A percentile compares a stretch with the other conserved stretches of the same genome.
These are phyloP conservation scores for Ceratocystis smalleyi DNA, from an alignment of 2,329 filamentous ascomycete genomes.

Conservation along the genomic window DNA sequence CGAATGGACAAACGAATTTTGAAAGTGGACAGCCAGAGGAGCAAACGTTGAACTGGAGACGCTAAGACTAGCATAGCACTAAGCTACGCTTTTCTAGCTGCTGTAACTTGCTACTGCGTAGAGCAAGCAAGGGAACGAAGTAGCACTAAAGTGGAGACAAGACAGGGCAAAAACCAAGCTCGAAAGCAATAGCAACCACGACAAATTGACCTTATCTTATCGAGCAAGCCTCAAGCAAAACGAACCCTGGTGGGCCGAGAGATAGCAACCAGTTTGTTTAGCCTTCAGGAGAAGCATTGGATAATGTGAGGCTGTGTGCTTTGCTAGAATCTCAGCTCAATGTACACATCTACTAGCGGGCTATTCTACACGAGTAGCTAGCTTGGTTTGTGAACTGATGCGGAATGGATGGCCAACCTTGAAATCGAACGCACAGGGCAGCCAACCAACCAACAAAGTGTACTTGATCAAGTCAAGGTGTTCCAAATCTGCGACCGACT, in stretches of 20 bases:
- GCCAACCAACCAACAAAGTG: background rate
- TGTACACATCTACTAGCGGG: background rate
- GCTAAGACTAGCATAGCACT: background rate
- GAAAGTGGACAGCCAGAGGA: background rate
- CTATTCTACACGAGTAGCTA: background rate
- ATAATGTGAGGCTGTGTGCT: background rate
- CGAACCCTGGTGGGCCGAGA: background rate
- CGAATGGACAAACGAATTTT: background rate
- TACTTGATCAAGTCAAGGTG: background rate
- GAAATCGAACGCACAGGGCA: background rate
- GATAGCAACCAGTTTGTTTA: background rate
- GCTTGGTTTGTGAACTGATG: background rate
- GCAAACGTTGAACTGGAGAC: background rate
- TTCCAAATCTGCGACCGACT: background rate
- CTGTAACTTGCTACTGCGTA: background rate
- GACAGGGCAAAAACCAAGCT: background rate
- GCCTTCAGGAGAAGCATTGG: background rate
- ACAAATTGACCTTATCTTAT: background rate
- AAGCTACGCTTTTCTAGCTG: background rate
- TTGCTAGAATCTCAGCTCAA: background rate
- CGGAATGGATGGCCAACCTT: background rate
- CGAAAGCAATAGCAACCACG: background rate
- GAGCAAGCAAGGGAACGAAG: background rate
- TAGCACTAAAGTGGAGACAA: slow-evolving; percentile 1
- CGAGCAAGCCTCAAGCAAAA: background rate